Evolutionary conservation across 306 rosid species (phyloP), one percentile per base, ranked within the genome.

Genomic region (Abrus pulchellus): DNA sequence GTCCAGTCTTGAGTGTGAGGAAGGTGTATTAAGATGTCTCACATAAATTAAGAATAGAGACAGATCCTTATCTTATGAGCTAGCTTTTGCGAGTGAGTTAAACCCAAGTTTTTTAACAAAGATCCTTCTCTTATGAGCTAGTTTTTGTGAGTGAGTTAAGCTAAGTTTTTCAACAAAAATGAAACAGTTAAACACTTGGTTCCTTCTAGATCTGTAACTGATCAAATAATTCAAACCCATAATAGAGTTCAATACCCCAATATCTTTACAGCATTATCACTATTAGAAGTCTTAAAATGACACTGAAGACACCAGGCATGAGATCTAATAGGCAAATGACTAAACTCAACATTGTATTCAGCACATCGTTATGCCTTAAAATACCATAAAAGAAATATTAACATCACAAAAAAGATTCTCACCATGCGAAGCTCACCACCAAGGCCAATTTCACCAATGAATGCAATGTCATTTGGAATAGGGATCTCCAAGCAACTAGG

Each of bases 361-460:
- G 57, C 9, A 10, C 11, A 47, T 3, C 9, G 0, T 9, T 65
- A 67, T 56, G 59, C 38, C 60, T 32, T 45, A 20, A 20, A 48
- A 71, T 61, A 70, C 5, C 70, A 43, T 27, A 63, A 38, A 29
- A 6, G 49, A 6, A 79, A 43, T 10, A 68, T 68, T 27, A 4
- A 66, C 43, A 20, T 56, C 9, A 65, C 34, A 54, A 75, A 83
- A 13, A 36, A 79, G 0, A 68, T 53, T 54, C 95, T 88, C 78
- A 95, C 97, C 92, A 13, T 84, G 80, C 97, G 98, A 85, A 95
- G 92, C 89, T 95, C 99, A 2, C 99, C 98, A 13, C 91, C 90
- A 2, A 93, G 97, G 61, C 98, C 99, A 74, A 95, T 81, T 91
- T 95, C 99, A 77, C 97, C 99, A 14, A 95, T 88, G 86, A 95